Base-by-base conservation (phyloP, 2,329 filamentous ascomycete species). In the Colletotrichum gloeosporioides region DNA sequence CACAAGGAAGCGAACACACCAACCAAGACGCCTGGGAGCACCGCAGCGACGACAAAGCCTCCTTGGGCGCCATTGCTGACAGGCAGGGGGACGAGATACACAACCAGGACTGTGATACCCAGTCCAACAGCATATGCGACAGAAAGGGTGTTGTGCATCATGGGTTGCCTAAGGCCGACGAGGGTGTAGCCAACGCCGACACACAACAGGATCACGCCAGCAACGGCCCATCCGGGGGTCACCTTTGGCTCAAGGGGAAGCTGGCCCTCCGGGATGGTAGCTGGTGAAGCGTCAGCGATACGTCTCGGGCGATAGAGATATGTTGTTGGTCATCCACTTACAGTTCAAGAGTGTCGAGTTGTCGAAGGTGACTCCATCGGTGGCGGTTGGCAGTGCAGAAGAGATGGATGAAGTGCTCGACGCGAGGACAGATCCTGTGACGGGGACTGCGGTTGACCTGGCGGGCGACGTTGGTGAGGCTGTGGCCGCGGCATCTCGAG, bases 31-130 rank as follows among this genome's bases (percentile, higher is more conserved):
- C 96, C 95, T 0, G 95, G 93, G 77, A 95, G 85, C 44, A 95
- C 89, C 4, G 90, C 91, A 4, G 95, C 96, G 8, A 96, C 94
- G 44, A 99, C 91, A 83, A 97, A 98, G 34, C 92, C 96, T 31
- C 95, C 96, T 84, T 98, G 95, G 4, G 97, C 87, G 0, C 92
- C 94, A 82, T 94, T 87, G 75, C 89, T 92, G 53, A 98, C 90
- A 0, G 96, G 95, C 1, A 93, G 90, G 71, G 90, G 93, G 94
- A 98, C 97, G 53, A 98, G 93, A 82, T 98, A 98, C 61, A 98
- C 85, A 71, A 98, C 95, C 27, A 99, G 88, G 4, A 98, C 94
- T 0, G 94, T 92, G 15, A 97, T 93, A 18, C 94, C 92, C 44
- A 98, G 86, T 61, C 93, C 91, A 27, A 91, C 89, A 31, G 97